phyloP scores from a whole-genome alignment of 805 yeast genomes.

The Hagleromyces aurorensis region DNA sequence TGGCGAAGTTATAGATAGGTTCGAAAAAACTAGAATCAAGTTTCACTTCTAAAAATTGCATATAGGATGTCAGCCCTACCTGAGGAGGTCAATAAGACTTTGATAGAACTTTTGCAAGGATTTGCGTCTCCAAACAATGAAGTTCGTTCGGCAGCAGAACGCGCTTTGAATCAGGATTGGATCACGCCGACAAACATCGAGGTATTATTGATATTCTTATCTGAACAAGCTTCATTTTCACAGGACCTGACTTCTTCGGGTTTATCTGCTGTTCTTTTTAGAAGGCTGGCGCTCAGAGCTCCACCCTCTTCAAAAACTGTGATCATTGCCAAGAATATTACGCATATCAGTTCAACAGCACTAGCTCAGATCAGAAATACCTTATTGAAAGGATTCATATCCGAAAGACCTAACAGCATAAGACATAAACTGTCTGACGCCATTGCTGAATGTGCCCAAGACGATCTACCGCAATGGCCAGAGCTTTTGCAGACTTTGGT shows the following conservation, averaged over 20 bases:
- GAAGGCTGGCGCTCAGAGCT: conserved; percentile 75
- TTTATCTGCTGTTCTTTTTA: conserved; percentile 79
- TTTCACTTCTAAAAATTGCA: no score
- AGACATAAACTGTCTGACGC: conserved; percentile 93
- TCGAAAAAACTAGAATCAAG: no score
- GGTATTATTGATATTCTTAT: conserved; percentile 63
- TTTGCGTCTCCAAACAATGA: conserved; percentile 74
- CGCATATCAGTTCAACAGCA: conserved; percentile 52
- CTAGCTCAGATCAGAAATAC: conserved; percentile 54
- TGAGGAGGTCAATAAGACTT: conserved; percentile 47
- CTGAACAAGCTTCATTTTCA: conserved; percentile 67
- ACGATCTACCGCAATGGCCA: conserved; percentile 60
- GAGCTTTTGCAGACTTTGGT: conserved; percentile 69
- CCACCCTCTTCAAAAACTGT: conserved; percentile 53
- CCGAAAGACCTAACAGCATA: conserved; percentile 62
- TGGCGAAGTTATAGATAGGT: no score
- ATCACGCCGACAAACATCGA: conserved; percentile 58
- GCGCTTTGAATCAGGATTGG: conserved; percentile 68
- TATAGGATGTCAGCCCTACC: conserved; percentile 52
- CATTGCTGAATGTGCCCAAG: conserved; percentile 83
- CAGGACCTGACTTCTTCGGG: conserved; percentile 53
- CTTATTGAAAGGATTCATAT: conserved; percentile 64
- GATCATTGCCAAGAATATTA: conserved; percentile 72
- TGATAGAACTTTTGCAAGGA: conserved; percentile 51
- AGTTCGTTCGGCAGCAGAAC: conserved; percentile 72